A percentile compares a stretch with the other conserved stretches of the same genome.
These are phyloP conservation scores for Leucogyrophana mollusca DNA, from an alignment of 768 basidiomycete species.

Conservation along the genomic window DNA sequence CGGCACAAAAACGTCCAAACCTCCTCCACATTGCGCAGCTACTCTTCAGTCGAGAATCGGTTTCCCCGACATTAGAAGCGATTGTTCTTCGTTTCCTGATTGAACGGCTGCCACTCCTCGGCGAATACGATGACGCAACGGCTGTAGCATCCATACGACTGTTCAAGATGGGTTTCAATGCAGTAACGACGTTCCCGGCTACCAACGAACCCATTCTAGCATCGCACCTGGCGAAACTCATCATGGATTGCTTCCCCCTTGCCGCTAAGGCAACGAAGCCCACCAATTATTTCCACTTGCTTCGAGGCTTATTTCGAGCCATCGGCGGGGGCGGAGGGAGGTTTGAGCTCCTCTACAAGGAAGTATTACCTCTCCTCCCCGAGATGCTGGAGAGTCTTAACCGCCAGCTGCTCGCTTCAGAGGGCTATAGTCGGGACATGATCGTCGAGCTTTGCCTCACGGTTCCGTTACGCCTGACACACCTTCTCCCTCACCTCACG, in stretches of 20 bases:
- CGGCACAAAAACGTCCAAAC: slow-evolving; percentile 70
- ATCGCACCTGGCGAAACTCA: slow-evolving; percentile 84
- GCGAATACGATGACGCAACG: slow-evolving; percentile 78
- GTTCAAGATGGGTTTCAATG: slow-evolving; percentile 94
- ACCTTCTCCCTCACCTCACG: slow-evolving; percentile 90
- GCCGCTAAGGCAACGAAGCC: slow-evolving; percentile 91
- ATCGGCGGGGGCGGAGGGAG: slow-evolving; percentile 90
- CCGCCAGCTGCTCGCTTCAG: slow-evolving; percentile 82
- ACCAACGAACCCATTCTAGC: slow-evolving; percentile 93
- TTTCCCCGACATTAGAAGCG: slow-evolving; percentile 79
- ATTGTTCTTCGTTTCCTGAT: slow-evolving; percentile 88
- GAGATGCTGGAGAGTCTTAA: slow-evolving; percentile 97
- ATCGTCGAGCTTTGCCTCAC: slow-evolving; percentile 97
- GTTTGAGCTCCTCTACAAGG: slow-evolving; percentile 93
- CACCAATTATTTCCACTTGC: slow-evolving; percentile 87
- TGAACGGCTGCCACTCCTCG: slow-evolving; percentile 75
- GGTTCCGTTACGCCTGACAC: slow-evolving; percentile 91
- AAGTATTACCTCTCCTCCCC: slow-evolving; percentile 92
- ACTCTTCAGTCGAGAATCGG: slow-evolving; percentile 75
- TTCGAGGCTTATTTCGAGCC: slow-evolving; percentile 89
- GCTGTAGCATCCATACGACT: slow-evolving; percentile 85
- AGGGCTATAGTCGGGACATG: slow-evolving; percentile 82
- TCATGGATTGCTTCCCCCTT: slow-evolving; percentile 95
- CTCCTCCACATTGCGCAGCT: slow-evolving; percentile 84
- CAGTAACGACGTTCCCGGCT: slow-evolving; percentile 70